Evolutionary conservation across 2,329 filamentous ascomycete species (phyloP), one percentile per base, ranked within the genome.

Genomic region (Raffaelea deltoideospora): DNA sequence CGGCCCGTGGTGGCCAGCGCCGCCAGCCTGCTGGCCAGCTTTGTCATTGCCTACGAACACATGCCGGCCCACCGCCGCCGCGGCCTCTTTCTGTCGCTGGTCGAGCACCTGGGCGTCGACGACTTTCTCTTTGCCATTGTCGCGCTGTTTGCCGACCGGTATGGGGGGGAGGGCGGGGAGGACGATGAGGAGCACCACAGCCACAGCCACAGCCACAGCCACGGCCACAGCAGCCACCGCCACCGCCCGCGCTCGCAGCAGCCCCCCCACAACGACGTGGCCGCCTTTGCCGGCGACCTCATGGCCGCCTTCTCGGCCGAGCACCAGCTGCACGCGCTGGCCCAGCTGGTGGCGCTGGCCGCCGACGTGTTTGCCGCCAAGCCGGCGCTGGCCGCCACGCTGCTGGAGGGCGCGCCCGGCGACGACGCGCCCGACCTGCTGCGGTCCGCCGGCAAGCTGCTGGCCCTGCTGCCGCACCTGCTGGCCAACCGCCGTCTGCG

Each of bases 41-140:
- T 98, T 53, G 88, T 86, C 15, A 86, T 87, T 8, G 90, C 92
- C 1, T 98, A 92, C 55, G 87, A 95, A 53, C 90, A 98, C 53
- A 87, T 98, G 44, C 90, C 90, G 5, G 71, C 79, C 9, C 87
- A 95, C 55, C 73, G 90, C 39, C 76, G 86, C 45, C 72, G 83
- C 22, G 76, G 77, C 29, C 64, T 98, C 7, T 98, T 95, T 57
- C 69, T 80, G 37, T 83, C 88, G 35, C 65, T 98, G 15, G 76
- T 90, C 18, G 75, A 84, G 48, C 92, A 87, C 10, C 66, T 98
- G 4, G 88, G 88, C 3, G 69, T 85, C 0, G 70, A 80, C 36
- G 87, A 96, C 43, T 93, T 92, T 49, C 64, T 96, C 19, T 93
- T 85, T 48, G 86, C 85, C 5, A 69, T 98, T 13, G 60, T 93